phyloP scores from a whole-genome alignment of 1,139 yeast species.

The Geotrichum bryndzae region DNA sequence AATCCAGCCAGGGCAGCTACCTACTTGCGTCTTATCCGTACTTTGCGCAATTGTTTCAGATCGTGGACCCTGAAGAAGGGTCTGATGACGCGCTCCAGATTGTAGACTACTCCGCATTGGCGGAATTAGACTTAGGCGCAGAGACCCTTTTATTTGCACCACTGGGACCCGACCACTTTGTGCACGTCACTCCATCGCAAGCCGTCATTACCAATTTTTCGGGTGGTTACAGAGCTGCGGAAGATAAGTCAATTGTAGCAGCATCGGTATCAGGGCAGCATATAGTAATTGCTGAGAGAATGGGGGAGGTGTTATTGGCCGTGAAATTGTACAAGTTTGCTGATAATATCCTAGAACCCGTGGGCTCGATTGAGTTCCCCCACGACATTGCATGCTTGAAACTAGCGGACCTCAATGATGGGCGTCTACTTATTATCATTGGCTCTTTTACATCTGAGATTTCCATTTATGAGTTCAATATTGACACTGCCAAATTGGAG shows the following conservation, averaged over 20 bases:
- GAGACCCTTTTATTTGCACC: conserved; percentile 7
- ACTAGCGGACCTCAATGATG: background rate
- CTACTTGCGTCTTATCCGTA: conserved; percentile 10
- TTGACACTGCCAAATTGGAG: background rate
- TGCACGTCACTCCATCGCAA: conserved; percentile 4
- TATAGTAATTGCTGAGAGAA: background rate
- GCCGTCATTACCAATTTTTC: background rate
- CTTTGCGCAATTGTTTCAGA: conserved; percentile 2
- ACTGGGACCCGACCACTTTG: background rate
- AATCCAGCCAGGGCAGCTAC: background rate
- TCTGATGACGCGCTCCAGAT: conserved; percentile 4
- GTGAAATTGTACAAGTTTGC: background rate
- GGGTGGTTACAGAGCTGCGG: background rate
- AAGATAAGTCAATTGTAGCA: background rate
- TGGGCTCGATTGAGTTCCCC: background rate
- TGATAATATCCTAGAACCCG: background rate
- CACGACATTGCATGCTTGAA: background rate
- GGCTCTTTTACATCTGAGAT: background rate
- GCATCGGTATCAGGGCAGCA: background rate
- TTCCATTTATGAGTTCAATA: background rate
- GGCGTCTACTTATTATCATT: background rate
- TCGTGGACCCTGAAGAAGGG: background rate
- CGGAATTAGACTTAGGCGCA: background rate
- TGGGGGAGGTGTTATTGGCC: background rate
- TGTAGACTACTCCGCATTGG: conserved; percentile 3